A percentile compares a stretch with the other conserved stretches of the same genome.
These are phyloP conservation scores for Oryza nivara DNA, from an alignment of 176 grass and related monocot genomes.

Conservation along the genomic window DNA sequence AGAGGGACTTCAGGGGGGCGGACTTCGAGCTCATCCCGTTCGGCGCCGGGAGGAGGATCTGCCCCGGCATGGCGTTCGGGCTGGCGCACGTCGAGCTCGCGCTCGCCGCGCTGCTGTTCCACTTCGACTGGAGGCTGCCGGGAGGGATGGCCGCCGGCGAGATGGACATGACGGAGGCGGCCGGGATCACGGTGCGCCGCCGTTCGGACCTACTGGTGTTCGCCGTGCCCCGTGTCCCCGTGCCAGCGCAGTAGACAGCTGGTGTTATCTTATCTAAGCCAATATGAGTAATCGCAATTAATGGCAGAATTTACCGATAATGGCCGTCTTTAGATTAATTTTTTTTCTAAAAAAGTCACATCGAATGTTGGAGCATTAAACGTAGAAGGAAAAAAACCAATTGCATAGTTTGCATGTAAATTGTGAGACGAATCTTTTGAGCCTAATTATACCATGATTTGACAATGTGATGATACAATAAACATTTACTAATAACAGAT, in stretches of 20 bases:
- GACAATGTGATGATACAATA: too few species aligned
- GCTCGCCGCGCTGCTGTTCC: constrained; percentile 51
- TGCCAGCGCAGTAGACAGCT: background rate
- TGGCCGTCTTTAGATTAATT: too few species aligned
- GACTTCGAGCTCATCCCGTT: constrained; percentile 63
- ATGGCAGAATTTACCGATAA: too few species aligned
- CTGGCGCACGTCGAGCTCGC: constrained; percentile 51
- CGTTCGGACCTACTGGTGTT: background rate
- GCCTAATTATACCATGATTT: too few species aligned
- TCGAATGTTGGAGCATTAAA: too few species aligned
- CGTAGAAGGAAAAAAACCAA: too few species aligned
- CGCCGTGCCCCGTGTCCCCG: background rate
- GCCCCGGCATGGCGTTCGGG: constrained; percentile 56
- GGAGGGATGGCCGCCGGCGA: background rate
- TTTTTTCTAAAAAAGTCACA: too few species aligned
- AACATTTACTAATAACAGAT: too few species aligned
- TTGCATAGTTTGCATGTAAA: too few species aligned
- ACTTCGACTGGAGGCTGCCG: constrained; percentile 57
- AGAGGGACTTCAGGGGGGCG: constrained; percentile 45
- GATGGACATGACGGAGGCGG: constrained; percentile 51
- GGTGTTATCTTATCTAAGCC: background rate
- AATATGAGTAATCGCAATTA: too few species aligned
- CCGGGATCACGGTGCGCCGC: background rate
- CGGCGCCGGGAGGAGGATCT: constrained; percentile 49
- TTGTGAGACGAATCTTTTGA: too few species aligned